Evolutionary conservation across 1,284 basidiomycete species (phyloP), one percentile per base, ranked within the genome.

Genomic region (Moesziomyces sp.): DNA sequence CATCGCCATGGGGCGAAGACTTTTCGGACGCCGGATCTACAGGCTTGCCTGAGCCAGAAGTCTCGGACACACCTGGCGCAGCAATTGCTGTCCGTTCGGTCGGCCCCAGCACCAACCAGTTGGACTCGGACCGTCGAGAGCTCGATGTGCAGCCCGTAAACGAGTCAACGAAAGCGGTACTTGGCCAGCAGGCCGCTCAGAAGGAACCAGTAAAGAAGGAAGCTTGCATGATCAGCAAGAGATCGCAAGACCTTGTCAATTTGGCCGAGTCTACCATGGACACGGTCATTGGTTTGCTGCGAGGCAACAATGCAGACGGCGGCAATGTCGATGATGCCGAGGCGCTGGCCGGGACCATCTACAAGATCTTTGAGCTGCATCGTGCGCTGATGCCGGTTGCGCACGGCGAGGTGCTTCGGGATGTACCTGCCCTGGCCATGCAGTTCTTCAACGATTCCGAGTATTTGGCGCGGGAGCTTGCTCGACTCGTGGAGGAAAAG

Each of bases 401-500:
- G 45, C 91, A 90, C 71, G 85, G 87, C 1, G 79, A 86, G 23
- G 86, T 87, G 26, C 85, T 93, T 42, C 79, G 85, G 16, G 85
- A 87, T 38, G 87, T 88, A 0, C 87, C 91, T 5, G 88, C 89
- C 16, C 85, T 88, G 28, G 87, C 89, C 1, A 91, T 97, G 88
- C 89, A 91, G 53, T 92, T 93, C 81, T 90, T 92, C 24, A 98
- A 98, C 84, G 93, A 97, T 74, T 93, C 91, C 76, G 82, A 88
- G 26, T 94, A 91, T 83, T 86, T 97, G 14, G 84, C 87, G 0
- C 70, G 79, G 6, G 77, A 84, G 45, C 76, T 86, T 5, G 33
- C 42, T 14, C 58, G 75, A 54, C 28, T 61, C 86, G 57, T 67
- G 44, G 24, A n/a, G 1, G 53, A 53, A 23, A 53, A 74, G 77